Evolutionary conservation across 169 alveolate species (phyloP), one percentile per base, ranked within the genome.

Genomic region (Cryptosporidium muris): DNA sequence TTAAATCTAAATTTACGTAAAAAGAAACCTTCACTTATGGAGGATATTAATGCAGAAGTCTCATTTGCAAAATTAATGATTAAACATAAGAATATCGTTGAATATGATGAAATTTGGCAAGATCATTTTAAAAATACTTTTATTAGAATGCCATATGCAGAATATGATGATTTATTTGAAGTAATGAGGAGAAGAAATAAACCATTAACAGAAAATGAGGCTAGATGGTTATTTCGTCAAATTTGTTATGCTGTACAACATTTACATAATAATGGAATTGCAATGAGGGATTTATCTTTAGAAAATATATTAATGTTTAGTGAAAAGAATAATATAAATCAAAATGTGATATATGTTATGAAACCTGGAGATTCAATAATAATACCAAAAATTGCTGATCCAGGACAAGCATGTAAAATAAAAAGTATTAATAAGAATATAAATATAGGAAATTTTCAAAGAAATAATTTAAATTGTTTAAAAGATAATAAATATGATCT

Each of bases 381-480:
- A 42, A 64, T 82, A 34, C 94, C 94, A 4, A 90, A 82, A 43
- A 49, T 91, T 16, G 88, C 92, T 60, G 94, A 91, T 56, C 94
- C 94, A 51, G 94, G 94, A 0, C 94, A 91, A 66, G 94, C 94
- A 2, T 81, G 90, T 37, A 81, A 80, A 51, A 89, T 89, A 16
- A 63, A 56, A 51, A 81, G 64, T n/a, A 81, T 82, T 3, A 68
- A 74, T 4, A 56, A 74, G 16, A 60, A 74, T 34, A 25, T 25
- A 25, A 25, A 25, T 0, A 25, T 25, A 25, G 25, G 0, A 0
- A 25, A 25, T 25, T 25, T 25, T 25, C 25, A 25, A 25, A 63
- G 60, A 14, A 54, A 45, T 36, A 36, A 54, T 5, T 47, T 45
- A 36, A 2, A 42, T 5, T 16, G 1, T 74, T 14, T 74, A 48